phyloP scores from a whole-genome alignment of 129 eudicot genomes.

The Logfia minima region DNA sequence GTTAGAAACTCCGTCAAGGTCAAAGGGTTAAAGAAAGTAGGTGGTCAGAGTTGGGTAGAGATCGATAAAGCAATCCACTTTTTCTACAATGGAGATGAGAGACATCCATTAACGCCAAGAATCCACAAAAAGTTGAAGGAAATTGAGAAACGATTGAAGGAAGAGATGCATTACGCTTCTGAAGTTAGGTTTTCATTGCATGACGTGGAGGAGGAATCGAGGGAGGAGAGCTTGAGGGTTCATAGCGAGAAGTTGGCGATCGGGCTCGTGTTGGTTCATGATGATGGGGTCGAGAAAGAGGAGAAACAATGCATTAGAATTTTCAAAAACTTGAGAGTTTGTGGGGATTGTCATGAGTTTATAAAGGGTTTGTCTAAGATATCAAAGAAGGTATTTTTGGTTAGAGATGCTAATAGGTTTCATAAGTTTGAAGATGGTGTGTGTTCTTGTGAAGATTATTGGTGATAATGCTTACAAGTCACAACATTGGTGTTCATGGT shows the following conservation, averaged over 20 bases:
- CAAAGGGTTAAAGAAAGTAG: slow-evolving; percentile 66
- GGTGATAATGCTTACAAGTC: slow-evolving; percentile 32
- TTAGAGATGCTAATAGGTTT: slow-evolving; percentile 77
- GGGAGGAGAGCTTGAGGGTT: slow-evolving; percentile 65
- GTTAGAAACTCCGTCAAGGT: slow-evolving; percentile 52
- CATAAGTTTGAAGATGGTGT: slow-evolving; percentile 66
- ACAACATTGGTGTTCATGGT: slow-evolving; percentile 1
- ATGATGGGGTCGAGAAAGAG: slow-evolving; percentile 40
- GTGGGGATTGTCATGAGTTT: slow-evolving; percentile 82
- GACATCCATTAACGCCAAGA: slow-evolving; percentile 51
- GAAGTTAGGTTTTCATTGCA: slow-evolving; percentile 61
- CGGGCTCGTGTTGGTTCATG: slow-evolving; percentile 58
- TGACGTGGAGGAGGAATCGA: slow-evolving; percentile 72
- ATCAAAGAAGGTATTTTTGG: slow-evolving; percentile 48
- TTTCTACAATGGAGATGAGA: slow-evolving; percentile 64
- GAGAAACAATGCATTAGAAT: slow-evolving; percentile 43
- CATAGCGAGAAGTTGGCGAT: slow-evolving; percentile 74
- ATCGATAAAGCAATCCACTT: slow-evolving; percentile 57
- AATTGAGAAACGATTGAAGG: slow-evolving; percentile 58
- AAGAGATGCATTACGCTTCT: slow-evolving; percentile 55
- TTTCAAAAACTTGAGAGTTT: slow-evolving; percentile 67
- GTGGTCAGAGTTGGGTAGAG: slow-evolving; percentile 79
- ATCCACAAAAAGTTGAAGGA: slow-evolving; percentile 53
- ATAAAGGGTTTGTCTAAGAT: slow-evolving; percentile 67
- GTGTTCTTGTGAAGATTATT: slow-evolving; percentile 73